Conservation (phyloP, 768 basidiomycete genomes). For the Leccinum sublutescens region DNA sequence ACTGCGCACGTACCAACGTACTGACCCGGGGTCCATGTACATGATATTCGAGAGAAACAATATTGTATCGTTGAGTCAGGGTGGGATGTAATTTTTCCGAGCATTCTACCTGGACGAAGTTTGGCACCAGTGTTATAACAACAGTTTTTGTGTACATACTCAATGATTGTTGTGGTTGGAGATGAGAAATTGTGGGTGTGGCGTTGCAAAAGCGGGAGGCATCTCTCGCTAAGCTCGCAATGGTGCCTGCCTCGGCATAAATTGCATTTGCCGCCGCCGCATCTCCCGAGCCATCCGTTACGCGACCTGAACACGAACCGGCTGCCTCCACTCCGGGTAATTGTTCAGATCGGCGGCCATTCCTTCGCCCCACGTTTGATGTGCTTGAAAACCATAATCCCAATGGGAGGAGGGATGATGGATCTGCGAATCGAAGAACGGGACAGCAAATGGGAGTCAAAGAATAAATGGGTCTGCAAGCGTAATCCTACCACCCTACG, state of each 20-base stretch:
- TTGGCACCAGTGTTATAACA: neutral
- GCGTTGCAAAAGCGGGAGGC: neutral
- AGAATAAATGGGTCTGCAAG: neutral
- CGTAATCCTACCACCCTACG: neutral
- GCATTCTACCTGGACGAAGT: neutral
- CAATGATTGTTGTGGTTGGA: neutral
- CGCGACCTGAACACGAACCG: neutral
- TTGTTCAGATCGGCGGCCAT: neutral
- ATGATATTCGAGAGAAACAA: neutral
- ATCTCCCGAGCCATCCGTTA: neutral
- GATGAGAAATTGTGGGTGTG: neutral
- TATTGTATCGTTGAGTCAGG: neutral
- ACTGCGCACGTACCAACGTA: neutral
- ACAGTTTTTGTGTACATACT: neutral
- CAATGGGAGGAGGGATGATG: neutral
- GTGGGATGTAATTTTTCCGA: neutral
- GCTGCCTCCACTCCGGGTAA: no score
- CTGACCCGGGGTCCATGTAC: neutral
- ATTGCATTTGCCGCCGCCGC: neutral
- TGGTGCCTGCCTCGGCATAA: neutral
- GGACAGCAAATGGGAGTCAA: neutral
- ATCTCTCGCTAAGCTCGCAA: neutral
- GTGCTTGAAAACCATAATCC: neutral
- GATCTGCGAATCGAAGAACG: neutral
- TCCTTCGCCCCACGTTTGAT: neutral